Base-by-base conservation (phyloP, 1,284 basidiomycete genomes). In the Neolentinus lepideus region DNA sequence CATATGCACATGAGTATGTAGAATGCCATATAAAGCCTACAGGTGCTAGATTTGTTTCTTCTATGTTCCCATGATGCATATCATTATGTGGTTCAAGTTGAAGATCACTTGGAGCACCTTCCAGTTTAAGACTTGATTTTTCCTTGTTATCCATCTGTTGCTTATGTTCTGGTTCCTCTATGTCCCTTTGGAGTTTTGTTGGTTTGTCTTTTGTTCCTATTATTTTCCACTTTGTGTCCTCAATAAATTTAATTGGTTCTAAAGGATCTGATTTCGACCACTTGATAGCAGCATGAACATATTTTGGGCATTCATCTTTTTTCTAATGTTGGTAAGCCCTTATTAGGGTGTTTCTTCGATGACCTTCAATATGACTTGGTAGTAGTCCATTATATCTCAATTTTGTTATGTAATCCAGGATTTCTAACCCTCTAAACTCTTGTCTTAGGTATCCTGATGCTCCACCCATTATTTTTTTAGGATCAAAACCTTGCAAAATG, bases 401-500 rank as follows among this genome's bases (percentile, higher is more conserved):
- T 14, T 31, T 26, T 1, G 68, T 71, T 2, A 71, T 69, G 2
- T 70, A 60, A 62, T 72, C 65, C 12, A 72, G 57, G 3, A 70
- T 54, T 54, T 73, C 66, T 0, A 71, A 46, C 25, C 71, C 66
- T 38, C 65, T 54, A 55, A 63, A 69, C 61, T 68, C 69, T 54
- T 64, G 65, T 25, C 62, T 53, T 6, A 73, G 50, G 9, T 54
- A 46, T 2, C 56, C 55, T 3, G 58, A 58, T 0, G 58, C 14
- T 8, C 62, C 58, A 14, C 61, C 61, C 24, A 51, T 61, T 0
- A 72, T 62, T 52, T 63, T 62, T 0, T 25, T 36, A 2, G 50
- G 8, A 57, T 64, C 53, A 58, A 71, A 70, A 10, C 59, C 60
- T 36, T 66, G 63, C 1, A 73, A 63, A 46, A 75, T 69, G 0